Conservation (phyloP, 1,284 basidiomycete species). For the Leccinum fallax region DNA sequence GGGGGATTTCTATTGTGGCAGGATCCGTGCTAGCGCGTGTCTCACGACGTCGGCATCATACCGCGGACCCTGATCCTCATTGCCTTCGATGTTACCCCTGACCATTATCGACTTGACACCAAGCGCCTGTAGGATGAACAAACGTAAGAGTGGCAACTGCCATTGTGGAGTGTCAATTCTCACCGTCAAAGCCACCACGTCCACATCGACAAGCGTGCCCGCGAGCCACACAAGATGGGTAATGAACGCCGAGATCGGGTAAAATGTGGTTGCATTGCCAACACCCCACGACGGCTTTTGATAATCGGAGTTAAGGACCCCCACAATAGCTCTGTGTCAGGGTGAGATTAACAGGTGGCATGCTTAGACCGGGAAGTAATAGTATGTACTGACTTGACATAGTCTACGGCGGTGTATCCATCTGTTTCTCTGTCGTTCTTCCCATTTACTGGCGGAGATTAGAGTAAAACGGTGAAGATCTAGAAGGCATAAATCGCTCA, state of each 20-base stretch:
- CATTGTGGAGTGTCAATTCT: slow-evolving; percentile 32
- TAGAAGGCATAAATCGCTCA: slow-evolving; percentile 41
- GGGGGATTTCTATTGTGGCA: slow-evolving; percentile 3
- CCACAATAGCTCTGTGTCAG: slow-evolving; percentile 60
- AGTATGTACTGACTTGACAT: slow-evolving; percentile 61
- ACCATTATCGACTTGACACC: slow-evolving; percentile 65
- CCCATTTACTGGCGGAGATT: slow-evolving; percentile 69
- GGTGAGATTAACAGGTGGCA: slow-evolving; percentile 12
- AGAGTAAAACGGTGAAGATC: slow-evolving; percentile 6
- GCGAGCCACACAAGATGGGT: slow-evolving; percentile 84
- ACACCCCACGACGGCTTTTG: slow-evolving; percentile 52
- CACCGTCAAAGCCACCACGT: slow-evolving; percentile 63
- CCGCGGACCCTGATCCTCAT: slow-evolving; percentile 34
- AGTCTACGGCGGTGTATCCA: slow-evolving; percentile 84
- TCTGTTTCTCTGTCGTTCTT: slow-evolving; percentile 91
- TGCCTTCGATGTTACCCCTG: slow-evolving; percentile 17
- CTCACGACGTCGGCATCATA: slow-evolving; percentile 57
- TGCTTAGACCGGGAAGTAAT: slow-evolving; percentile 2
- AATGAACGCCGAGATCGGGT: slow-evolving; percentile 73
- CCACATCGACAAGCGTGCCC: slow-evolving; percentile 62
- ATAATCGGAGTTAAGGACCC: slow-evolving; percentile 70
- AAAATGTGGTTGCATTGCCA: slow-evolving; percentile 60
- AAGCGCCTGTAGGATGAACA: slow-evolving; percentile 42
- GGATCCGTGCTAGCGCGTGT: slow-evolving; percentile 49
- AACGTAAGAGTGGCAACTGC: slow-evolving; percentile 7